Conservation (phyloP, 441 rosid genomes). For the Gossypium laxum region DNA sequence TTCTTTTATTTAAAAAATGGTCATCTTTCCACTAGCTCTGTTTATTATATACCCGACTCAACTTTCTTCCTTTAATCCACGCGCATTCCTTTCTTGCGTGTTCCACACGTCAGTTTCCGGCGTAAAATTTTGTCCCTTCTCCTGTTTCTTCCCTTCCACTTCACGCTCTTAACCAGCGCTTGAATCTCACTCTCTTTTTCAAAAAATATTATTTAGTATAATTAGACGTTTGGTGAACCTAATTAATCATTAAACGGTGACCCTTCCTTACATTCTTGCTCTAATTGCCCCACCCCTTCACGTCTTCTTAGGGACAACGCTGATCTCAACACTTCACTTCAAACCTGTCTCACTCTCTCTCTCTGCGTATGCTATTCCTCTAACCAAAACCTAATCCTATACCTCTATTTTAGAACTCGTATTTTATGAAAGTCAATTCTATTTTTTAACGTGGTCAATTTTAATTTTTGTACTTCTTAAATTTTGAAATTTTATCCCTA, state of each 20-base stretch:
- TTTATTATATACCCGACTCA: slow-evolving; percentile 20
- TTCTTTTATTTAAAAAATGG: slow-evolving; percentile 7
- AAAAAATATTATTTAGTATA: not conserved
- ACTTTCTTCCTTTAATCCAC: slow-evolving; percentile 14
- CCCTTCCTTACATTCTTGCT: not conserved
- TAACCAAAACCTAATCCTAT: too few relatives aligned
- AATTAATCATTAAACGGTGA: not conserved
- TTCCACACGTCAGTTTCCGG: slow-evolving; percentile 2
- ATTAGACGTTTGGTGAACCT: slow-evolving; percentile 6
- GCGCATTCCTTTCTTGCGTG: slow-evolving; percentile 7
- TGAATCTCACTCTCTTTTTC: not conserved
- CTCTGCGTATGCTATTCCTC: too few relatives aligned
- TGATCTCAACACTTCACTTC: slow-evolving; percentile 12
- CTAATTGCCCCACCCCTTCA: slow-evolving; percentile 21
- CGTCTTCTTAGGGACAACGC: slow-evolving; percentile 17
- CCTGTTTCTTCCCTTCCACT: not conserved
- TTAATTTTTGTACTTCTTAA: too few relatives aligned
- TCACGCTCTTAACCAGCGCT: not conserved
- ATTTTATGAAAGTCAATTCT: too few relatives aligned
- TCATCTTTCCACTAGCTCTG: slow-evolving; percentile 48
- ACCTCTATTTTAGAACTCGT: too few relatives aligned
- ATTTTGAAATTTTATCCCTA: too few relatives aligned
- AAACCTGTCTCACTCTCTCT: not conserved
- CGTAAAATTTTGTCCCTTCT: not conserved
- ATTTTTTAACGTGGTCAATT: too few relatives aligned